A percentile compares a stretch with the other conserved stretches of the same genome.
Evolutionary conservation across 108 stramenopile genomes (phyloP).

Genomic region (Parietichytrium sp.): DNA sequence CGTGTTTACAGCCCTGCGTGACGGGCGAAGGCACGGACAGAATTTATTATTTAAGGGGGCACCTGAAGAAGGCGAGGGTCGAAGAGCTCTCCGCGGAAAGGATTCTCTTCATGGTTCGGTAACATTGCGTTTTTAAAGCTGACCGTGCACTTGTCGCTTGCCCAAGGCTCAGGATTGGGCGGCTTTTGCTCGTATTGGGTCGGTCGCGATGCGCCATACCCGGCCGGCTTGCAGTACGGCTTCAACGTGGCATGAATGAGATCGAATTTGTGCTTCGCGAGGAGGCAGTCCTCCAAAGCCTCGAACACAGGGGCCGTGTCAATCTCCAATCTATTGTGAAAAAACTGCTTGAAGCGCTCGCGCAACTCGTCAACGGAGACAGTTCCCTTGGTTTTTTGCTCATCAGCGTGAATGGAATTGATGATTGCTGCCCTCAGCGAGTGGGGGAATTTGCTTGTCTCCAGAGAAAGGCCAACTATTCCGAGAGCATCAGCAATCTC

Average conservation of each 20-base stretch:
- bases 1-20: too few species aligned
- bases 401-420: background rate
- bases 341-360: background rate
- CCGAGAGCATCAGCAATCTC: conserved; percentile 18
- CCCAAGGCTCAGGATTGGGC: conserved; percentile 6
- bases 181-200: background rate
- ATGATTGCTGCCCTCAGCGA: too few species aligned
- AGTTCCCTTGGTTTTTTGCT: background rate
- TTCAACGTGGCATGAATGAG: background rate
- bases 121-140: too few species aligned
- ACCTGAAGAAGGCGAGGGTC: too few species aligned
- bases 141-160: too few species aligned
- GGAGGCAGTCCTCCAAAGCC: background rate
- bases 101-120: too few species aligned
- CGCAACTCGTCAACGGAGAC: conserved; percentile 9
- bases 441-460: conserved; percentile 6
- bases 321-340: background rate
- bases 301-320: conserved; percentile 12
- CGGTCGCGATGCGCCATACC: background rate
- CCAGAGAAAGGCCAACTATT: background rate
- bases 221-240: background rate
- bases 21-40: too few species aligned
- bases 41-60: too few species aligned
- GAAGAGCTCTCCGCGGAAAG: too few species aligned
- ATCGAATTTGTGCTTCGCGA: background rate